Conservation (phyloP, 1,139 yeast genomes). For the Pichia sp. region DNA sequence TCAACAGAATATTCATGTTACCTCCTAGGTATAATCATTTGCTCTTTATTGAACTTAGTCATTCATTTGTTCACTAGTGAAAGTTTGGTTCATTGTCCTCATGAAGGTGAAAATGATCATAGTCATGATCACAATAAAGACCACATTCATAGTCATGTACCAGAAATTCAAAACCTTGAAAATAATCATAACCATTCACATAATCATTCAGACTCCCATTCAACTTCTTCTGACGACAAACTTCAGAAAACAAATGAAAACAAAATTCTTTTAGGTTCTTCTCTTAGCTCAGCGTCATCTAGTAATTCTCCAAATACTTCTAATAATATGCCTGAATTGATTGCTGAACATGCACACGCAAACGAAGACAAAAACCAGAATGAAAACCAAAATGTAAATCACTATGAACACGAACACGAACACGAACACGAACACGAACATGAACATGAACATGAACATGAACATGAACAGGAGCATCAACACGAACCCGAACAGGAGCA, state of each 20-base stretch:
- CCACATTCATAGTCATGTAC: background rate
- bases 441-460: no score
- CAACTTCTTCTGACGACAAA: background rate
- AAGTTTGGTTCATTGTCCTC: constrained; percentile 82
- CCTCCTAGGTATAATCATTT: constrained; percentile 53
- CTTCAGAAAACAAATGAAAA: background rate
- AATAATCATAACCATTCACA: constrained; percentile 5
- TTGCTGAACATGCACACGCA: no score
- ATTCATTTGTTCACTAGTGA: constrained; percentile 75
- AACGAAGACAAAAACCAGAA: no score
- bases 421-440: no score
- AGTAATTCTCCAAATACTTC: no score
- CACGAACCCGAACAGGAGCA: background rate
- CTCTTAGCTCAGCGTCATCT: no score
- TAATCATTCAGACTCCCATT: constrained; percentile 1
- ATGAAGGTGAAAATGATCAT: constrained; percentile 35
- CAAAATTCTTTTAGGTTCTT: no score
- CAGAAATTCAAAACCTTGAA: background rate
- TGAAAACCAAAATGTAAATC: no score
- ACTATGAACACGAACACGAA: no score
- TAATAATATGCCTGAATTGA: no score
- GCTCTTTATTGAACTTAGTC: constrained; percentile 53
- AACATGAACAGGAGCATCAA: background rate
- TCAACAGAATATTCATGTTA: constrained; percentile 39
- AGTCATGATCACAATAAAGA: constrained; percentile 11